phyloP scores from a whole-genome alignment of 257 asterid genomes.

The Gentiana dahurica region DNA sequence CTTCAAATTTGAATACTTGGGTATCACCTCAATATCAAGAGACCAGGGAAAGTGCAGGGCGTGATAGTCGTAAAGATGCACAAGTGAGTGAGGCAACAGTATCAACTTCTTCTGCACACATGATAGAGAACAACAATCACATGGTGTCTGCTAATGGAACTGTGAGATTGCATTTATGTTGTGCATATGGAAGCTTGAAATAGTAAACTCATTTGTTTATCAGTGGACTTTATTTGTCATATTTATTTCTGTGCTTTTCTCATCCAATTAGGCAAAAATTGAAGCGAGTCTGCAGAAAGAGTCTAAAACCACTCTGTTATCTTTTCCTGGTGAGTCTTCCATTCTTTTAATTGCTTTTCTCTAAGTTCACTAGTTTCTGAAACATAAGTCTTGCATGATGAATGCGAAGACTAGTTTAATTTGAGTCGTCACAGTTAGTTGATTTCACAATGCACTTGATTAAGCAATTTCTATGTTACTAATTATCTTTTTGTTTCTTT shows the following conservation, averaged over 20 bases:
- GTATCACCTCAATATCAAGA: slow-evolving; percentile 41
- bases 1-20: slow-evolving; percentile 30
- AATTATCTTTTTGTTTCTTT: too few relatives aligned
- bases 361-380: background rate
- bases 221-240: background rate
- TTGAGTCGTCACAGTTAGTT: too few relatives aligned
- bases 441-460: too few relatives aligned
- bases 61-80: slow-evolving; percentile 20
- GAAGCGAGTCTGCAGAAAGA: slow-evolving; percentile 27
- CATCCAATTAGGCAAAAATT: slow-evolving; percentile 37
- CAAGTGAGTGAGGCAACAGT: slow-evolving; percentile 25
- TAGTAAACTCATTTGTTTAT: background rate
- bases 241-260: slow-evolving; percentile 11
- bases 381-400: background rate
- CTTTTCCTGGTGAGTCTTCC: slow-evolving; percentile 42
- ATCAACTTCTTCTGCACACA: slow-evolving; percentile 23
- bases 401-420: background rate
- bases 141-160: slow-evolving; percentile 35
- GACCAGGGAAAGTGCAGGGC: slow-evolving; percentile 25
- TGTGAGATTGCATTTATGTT: slow-evolving; percentile 37
- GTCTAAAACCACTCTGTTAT: slow-evolving; percentile 27
- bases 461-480: background rate
- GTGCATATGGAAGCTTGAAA: background rate
- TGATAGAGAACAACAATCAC: slow-evolving; percentile 32
- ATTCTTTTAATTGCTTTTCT: background rate